These are phyloP conservation scores for Suhomyces faveliae DNA, from an alignment of 805 yeast species.

Conservation along the genomic window DNA sequence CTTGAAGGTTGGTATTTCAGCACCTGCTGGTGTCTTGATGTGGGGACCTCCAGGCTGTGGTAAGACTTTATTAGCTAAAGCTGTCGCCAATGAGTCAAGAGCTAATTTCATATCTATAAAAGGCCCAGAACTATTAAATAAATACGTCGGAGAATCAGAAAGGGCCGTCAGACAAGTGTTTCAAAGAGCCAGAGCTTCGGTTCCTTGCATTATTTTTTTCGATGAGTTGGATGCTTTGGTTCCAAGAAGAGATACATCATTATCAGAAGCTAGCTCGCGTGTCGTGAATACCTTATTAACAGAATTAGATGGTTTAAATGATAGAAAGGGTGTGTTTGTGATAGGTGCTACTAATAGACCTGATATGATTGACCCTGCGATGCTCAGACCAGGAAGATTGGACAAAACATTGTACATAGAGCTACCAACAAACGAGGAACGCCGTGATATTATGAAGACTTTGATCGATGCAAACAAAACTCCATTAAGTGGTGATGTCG, in stretches of 20 bases:
- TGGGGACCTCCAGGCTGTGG: constrained; percentile 99
- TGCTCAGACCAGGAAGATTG: constrained; percentile 94
- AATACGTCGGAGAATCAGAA: constrained; percentile 95
- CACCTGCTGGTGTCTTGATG: constrained; percentile 93
- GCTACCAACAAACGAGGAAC: constrained; percentile 74
- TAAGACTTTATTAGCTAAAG: constrained; percentile 92
- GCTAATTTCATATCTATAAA: constrained; percentile 95
- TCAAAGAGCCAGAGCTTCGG: constrained; percentile 85
- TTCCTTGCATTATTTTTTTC: constrained; percentile 92
- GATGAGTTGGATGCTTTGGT: constrained; percentile 96
- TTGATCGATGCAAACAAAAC: constrained; percentile 69
- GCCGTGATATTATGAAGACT: constrained; percentile 79
- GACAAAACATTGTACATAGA: constrained; percentile 92
- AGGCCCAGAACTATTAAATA: constrained; percentile 92
- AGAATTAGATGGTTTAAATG: constrained; percentile 92
- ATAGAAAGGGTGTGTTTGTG: constrained; percentile 88
- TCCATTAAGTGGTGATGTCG: constrained; percentile 65
- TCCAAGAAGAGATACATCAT: constrained; percentile 85
- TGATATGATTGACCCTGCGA: constrained; percentile 97
- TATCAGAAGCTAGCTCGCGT: constrained; percentile 86
- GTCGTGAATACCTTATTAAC: constrained; percentile 94
- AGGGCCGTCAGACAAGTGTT: constrained; percentile 92
- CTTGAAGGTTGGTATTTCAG: constrained; percentile 87
- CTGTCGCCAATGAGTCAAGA: constrained; percentile 95
- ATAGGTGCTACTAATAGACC: constrained; percentile 97